Evolutionary conservation across 2,329 filamentous ascomycete species (phyloP).

Genomic region (Pyricularia sp.): DNA sequence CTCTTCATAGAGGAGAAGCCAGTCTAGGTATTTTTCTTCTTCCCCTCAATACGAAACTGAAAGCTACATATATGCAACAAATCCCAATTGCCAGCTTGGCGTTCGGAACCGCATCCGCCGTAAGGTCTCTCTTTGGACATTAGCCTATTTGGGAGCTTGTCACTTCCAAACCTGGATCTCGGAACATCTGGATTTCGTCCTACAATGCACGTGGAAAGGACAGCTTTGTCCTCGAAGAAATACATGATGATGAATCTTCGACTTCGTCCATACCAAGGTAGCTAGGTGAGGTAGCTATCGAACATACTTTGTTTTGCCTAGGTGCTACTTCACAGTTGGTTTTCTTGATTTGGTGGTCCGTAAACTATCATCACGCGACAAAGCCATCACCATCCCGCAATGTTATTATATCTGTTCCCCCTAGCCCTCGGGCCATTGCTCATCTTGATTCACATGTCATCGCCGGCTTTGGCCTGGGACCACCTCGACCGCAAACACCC

Average conservation of each 20-base stretch:
- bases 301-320: background rate
- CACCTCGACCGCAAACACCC: conserved; percentile 5
- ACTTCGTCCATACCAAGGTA: background rate
- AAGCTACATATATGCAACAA: background rate
- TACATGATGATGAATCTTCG: background rate
- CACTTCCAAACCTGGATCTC: background rate
- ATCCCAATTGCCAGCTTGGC: background rate
- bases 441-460: background rate
- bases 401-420: background rate
- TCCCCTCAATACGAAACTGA: background rate
- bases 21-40: background rate
- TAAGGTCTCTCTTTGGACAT: background rate
- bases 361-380: background rate
- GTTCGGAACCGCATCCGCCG: background rate
- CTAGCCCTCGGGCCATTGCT: background rate
- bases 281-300: background rate
- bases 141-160: background rate
- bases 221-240: background rate
- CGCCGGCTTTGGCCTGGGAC: conserved; percentile 1
- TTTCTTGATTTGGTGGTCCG: background rate
- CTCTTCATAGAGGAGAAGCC: too few species aligned
- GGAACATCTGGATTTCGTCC: background rate
- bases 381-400: background rate
- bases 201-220: background rate
- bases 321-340: too few species aligned